phyloP scores from a whole-genome alignment of 1,139 yeast genomes.

The Lodderomyces margitis region DNA sequence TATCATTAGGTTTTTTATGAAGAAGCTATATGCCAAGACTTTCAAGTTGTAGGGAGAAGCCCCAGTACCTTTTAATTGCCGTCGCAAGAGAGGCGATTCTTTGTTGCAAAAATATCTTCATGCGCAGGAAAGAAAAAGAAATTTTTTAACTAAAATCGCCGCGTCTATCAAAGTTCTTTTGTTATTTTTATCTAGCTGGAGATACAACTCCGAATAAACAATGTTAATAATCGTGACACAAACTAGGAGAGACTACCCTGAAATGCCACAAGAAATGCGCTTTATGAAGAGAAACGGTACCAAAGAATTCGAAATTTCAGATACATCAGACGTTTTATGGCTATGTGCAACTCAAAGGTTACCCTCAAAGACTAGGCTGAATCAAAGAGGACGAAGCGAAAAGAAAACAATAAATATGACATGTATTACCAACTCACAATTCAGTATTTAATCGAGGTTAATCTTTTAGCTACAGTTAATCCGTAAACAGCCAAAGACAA shows the following conservation, averaged over 20 bases:
- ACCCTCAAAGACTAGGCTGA: background rate
- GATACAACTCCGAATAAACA: background rate
- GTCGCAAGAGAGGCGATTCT: no score
- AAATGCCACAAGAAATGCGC: background rate
- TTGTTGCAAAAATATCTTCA: no score
- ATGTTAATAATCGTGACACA: background rate
- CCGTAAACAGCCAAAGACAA: slow-evolving; percentile 71
- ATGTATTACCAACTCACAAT: background rate
- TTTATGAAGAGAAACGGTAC: no score
- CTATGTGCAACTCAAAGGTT: no score
- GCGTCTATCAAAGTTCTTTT: background rate
- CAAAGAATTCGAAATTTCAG: no score
- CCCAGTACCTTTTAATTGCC: no score
- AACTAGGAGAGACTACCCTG: background rate
- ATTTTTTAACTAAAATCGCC: background rate
- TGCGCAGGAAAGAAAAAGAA: background rate
- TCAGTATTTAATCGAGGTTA: slow-evolving; percentile 3
- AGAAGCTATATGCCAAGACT: background rate
- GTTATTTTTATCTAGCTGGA: background rate
- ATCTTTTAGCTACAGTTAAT: slow-evolving; percentile 21
- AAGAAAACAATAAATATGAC: background rate
- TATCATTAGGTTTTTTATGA: no score
- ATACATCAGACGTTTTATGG: no score
- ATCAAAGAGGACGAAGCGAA: background rate
- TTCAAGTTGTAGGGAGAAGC: background rate